Evolutionary conservation across 805 yeast genomes (phyloP).

Genomic region (Cyberlindnera lachancei): DNA sequence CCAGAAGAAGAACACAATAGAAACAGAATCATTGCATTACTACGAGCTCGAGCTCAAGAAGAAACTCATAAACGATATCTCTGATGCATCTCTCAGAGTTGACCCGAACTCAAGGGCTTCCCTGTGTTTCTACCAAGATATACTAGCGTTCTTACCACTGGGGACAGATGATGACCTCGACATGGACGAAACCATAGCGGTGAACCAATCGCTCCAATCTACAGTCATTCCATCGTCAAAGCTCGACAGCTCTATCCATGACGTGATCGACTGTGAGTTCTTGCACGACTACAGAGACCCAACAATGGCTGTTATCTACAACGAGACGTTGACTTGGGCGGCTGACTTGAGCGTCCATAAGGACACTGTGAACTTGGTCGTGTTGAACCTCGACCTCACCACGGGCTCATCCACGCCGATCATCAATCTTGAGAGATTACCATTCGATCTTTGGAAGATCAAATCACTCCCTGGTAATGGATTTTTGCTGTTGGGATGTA

Average conservation of each 20-base stretch:
- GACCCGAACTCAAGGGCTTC: conserved; percentile 58
- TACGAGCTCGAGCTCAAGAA: conserved; percentile 65
- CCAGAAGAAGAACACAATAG: conserved; percentile 38
- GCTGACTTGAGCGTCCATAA: conserved; percentile 56
- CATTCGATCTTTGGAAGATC: conserved; percentile 64
- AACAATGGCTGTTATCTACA: conserved; percentile 61
- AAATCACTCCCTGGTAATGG: conserved; percentile 73
- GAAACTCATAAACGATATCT: conserved; percentile 34
- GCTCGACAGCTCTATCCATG: conserved; percentile 48
- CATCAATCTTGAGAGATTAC: conserved; percentile 54
- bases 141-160: conserved; percentile 68
- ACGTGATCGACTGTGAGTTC: conserved; percentile 66
- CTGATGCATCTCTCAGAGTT: conserved; percentile 21
- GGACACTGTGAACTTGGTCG: conserved; percentile 56
- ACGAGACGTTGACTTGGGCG: conserved; percentile 66
- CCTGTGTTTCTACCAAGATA: conserved; percentile 55
- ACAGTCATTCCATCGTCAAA: conserved; percentile 49
- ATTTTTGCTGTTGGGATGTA: conserved; percentile 59
- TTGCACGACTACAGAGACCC: conserved; percentile 74
- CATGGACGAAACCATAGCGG: conserved; percentile 16
- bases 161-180: conserved; percentile 37
- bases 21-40: conserved; percentile 75
- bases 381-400: conserved; percentile 59
- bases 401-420: conserved; percentile 52
- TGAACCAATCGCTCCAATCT: conserved; percentile 30